These are phyloP conservation scores for Chlorella sp. DNA, from an alignment of 139 green algal species.

Conservation along the genomic window DNA sequence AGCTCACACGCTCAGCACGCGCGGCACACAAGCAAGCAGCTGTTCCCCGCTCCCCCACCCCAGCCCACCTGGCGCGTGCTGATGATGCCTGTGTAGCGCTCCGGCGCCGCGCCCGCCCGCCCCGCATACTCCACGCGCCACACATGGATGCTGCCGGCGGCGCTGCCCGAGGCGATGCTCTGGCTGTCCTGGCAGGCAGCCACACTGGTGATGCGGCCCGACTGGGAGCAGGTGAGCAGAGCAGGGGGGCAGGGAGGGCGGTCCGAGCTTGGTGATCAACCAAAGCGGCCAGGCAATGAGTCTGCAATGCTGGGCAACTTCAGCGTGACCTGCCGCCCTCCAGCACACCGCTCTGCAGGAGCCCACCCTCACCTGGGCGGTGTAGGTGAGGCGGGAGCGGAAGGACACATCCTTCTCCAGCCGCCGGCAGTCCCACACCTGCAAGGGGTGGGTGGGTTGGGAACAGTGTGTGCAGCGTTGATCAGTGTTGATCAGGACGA, in stretches of 20 bases:
- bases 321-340: too few species aligned
- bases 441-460: background rate
- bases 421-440: conserved; percentile 91
- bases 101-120: conserved; percentile 47
- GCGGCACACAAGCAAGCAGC: too few species aligned
- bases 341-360: background rate
- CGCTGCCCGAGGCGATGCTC: conserved; percentile 71
- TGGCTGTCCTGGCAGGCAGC: conserved; percentile 63
- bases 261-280: too few species aligned
- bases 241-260: too few species aligned
- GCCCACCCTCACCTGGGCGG: conserved; percentile 46
- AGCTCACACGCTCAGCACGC: background rate
- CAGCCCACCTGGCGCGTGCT: conserved; percentile 23
- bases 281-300: too few species aligned
- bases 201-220: conserved; percentile 55
- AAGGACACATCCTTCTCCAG: conserved; percentile 94
- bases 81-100: conserved; percentile 68
- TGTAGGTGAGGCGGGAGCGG: conserved; percentile 85
- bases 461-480: too few species aligned
- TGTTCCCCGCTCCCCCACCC: background rate
- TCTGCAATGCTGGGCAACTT: too few species aligned
- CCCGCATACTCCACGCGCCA: conserved; percentile 87
- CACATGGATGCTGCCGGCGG: conserved; percentile 82
- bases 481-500: too few species aligned
- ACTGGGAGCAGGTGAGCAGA: too few species aligned